Percentiles rank a stretch among this genome's conserved stretches.
phyloP scores from a whole-genome alignment of 805 yeast species.

The Crinitomyces ghanaensis region DNA sequence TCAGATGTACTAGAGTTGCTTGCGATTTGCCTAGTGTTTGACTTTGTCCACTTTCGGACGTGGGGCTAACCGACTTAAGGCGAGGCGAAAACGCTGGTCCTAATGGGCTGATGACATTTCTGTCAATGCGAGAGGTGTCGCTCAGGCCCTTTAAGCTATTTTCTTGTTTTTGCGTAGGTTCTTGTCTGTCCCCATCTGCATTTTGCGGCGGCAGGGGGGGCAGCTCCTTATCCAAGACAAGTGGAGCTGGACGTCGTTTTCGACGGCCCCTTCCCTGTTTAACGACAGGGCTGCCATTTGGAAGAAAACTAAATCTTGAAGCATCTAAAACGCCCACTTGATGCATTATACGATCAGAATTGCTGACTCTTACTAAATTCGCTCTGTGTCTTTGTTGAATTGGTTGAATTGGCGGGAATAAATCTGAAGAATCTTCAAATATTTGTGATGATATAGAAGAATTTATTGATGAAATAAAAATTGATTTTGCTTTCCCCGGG shows the following conservation, averaged over 20 bases:
- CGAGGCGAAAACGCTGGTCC: too few relatives aligned
- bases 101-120: too few relatives aligned
- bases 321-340: conserved; percentile 2
- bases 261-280: background rate
- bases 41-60: too few relatives aligned
- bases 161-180: too few relatives aligned
- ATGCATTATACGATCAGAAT: background rate
- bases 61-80: too few relatives aligned
- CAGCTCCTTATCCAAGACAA: background rate
- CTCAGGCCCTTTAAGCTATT: too few relatives aligned
- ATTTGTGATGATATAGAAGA: background rate
- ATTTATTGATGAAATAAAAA: background rate
- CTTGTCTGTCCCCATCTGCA: too few relatives aligned
- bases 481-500: background rate
- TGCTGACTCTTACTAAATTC: background rate
- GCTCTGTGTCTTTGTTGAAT: background rate
- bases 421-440: background rate
- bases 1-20: too few relatives aligned
- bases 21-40: too few relatives aligned
- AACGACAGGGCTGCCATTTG: background rate
- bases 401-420: background rate
- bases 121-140: too few relatives aligned
- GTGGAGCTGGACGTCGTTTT: background rate
- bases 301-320: background rate
- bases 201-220: background rate